Conservation (phyloP, 345 rosid species). For the Aurinia saxatilis region DNA sequence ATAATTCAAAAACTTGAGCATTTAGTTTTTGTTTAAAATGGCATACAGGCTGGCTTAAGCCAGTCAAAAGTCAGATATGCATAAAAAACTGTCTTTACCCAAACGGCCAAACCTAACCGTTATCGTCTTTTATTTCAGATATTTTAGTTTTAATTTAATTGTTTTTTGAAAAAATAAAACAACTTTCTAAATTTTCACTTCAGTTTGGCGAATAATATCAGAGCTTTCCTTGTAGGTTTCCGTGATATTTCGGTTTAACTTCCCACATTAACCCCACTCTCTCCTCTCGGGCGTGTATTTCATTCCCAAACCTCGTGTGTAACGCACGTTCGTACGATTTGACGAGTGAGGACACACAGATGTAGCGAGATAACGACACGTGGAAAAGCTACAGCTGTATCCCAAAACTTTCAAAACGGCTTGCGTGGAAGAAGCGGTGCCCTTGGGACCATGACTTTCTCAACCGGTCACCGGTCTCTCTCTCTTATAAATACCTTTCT, state of each 20-base stretch:
- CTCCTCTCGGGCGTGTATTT: not conserved
- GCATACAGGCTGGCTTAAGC: constrained; percentile 53
- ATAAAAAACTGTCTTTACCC: constrained; percentile 27
- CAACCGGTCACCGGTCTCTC: constrained; percentile 36
- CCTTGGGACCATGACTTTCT: constrained; percentile 37
- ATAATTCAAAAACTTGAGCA: no score
- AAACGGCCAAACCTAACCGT: constrained; percentile 46
- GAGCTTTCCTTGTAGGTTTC: constrained; percentile 27
- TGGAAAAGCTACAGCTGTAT: constrained; percentile 76
- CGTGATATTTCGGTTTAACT: constrained; percentile 31
- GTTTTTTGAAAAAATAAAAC: no score
- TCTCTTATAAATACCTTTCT: constrained; percentile 26
- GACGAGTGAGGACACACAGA: constrained; percentile 5
- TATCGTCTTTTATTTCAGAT: constrained; percentile 37
- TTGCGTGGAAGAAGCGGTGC: constrained; percentile 57
- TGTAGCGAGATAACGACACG: constrained; percentile 44
- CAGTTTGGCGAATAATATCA: constrained; percentile 25
- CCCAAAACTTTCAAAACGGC: constrained; percentile 56
- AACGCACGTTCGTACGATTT: not conserved
- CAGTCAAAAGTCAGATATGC: constrained; percentile 44
- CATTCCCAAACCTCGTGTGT: not conserved
- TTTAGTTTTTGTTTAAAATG: no score
- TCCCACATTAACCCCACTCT: not conserved
- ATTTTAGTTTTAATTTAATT: constrained; percentile 4
- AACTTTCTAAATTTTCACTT: constrained; percentile 8